Conservation (phyloP, 345 rosid genomes). For the Triadica sebifera region DNA sequence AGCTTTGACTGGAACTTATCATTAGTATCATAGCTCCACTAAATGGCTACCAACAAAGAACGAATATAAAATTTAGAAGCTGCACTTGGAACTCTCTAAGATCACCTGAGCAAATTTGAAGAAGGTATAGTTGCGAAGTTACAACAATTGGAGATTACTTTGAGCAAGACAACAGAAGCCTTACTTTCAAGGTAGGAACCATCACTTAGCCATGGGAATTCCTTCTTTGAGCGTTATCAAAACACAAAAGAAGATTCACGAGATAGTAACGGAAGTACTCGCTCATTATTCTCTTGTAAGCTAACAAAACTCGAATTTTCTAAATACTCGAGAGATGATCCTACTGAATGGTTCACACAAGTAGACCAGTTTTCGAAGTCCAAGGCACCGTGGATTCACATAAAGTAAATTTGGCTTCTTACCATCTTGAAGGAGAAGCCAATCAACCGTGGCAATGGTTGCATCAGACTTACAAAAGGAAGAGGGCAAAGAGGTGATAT, state of each 20-base stretch:
- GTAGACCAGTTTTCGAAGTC: not conserved
- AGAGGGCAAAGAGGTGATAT: not conserved
- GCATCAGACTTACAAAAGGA: rapidly evolving
- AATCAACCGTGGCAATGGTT: not conserved
- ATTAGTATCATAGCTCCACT: not conserved
- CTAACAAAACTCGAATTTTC: too few species aligned
- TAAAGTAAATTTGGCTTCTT: not conserved
- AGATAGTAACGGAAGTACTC: too few species aligned
- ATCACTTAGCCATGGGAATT: not conserved
- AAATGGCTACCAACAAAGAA: not conserved
- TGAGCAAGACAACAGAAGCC: not conserved
- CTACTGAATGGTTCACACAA: too few species aligned
- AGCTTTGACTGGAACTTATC: not conserved
- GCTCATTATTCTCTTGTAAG: too few species aligned
- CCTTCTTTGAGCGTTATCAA: not conserved
- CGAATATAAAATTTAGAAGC: not conserved
- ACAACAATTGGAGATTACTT: not conserved
- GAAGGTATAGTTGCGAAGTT: not conserved
- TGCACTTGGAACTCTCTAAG: not conserved
- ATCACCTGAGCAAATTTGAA: not conserved
- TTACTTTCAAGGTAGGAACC: not conserved
- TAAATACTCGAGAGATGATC: too few species aligned
- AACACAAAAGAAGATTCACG: too few species aligned
- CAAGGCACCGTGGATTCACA: not conserved
- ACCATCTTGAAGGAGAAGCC: not conserved